Evolutionary conservation across 371 early-diverging fungal species (phyloP), one percentile per base, ranked within the genome.

Genomic region (Rhizopus arrhizus): DNA sequence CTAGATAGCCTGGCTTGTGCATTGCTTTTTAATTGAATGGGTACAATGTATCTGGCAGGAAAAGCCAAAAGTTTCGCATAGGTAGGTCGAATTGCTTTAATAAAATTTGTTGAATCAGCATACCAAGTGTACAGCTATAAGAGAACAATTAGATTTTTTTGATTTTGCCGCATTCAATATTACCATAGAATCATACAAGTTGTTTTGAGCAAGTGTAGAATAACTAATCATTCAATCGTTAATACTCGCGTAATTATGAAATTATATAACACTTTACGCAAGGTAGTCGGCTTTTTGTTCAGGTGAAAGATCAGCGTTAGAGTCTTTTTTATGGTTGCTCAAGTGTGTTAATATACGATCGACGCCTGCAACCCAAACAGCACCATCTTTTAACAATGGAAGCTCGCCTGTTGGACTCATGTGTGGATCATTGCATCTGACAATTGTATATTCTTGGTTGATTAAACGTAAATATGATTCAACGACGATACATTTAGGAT

Each of bases 41-140:
- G 89, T 4, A 82, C 64, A 50, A 85, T 53, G 43, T 87, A 85
- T 11, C 81, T 73, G 4, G 83, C 67, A n/a, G 88, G 88, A 48
- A 90, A 83, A 1, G 89, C 68, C 32, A 90, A 73, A 22, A 89
- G 60, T 42, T 74, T 73, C 13, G 85, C 87, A 58, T 87, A 82
- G 33, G 83, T 75, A n/a, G 87, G 88, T 35, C 89, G 83, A 54
- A 85, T 85, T 10, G 65, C 66, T 38, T 85, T 80, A 16, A 78
- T 70, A 73, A 85, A 91, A 72, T 91, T 89, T 45, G 89, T 87
- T 12, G 78, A 67, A 60, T 89, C 90, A 5, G 83, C 75, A 61
- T 86, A 87, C 90, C 89, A 89, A 32, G 84, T 84, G 58, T 80
- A 91, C 3, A 85, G 49, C 85, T 85, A 53, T 2, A 55, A 5